Evolutionary conservation across 805 yeast species (phyloP).

Genomic region (Ogataea neopini): DNA sequence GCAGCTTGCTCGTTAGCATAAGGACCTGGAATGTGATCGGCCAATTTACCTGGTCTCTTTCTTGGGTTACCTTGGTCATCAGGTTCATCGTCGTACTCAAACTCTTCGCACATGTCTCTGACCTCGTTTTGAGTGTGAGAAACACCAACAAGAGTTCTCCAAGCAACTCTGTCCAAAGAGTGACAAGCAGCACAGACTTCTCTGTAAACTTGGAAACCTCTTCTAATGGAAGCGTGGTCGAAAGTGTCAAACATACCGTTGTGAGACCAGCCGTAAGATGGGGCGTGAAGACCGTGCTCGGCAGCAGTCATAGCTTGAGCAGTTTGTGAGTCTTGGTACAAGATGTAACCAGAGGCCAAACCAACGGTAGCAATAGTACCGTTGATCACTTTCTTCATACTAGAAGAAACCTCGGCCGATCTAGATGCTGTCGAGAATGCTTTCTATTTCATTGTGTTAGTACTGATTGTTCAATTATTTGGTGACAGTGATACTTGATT

Average conservation of each 20-base stretch:
- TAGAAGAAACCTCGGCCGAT: conserved; percentile 34
- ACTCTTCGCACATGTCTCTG: conserved; percentile 91
- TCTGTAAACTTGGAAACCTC: conserved; percentile 98
- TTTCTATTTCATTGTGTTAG: conserved; percentile 27
- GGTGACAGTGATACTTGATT: conserved; percentile 20
- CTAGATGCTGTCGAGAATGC: conserved; percentile 36
- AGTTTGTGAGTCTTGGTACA: conserved; percentile 80
- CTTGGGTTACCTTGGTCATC: conserved; percentile 96
- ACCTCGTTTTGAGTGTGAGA: conserved; percentile 90
- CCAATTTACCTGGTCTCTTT: conserved; percentile 97
- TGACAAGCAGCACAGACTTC: conserved; percentile 99
- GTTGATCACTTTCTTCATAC: conserved; percentile 51
- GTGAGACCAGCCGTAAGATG: conserved; percentile 91
- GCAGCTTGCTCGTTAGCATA: conserved; percentile 99
- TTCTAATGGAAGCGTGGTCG: conserved; percentile 94
- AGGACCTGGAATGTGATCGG: conserved; percentile 93
- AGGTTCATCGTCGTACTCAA: conserved; percentile 96
- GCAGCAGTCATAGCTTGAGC: conserved; percentile 98
- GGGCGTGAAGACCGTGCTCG: conserved; percentile 98
- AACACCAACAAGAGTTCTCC: conserved; percentile 98
- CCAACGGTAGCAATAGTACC: conserved; percentile 76
- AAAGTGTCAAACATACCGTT: conserved; percentile 87
- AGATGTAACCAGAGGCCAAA: conserved; percentile 74
- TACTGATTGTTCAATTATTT: no score
- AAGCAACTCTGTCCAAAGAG: conserved; percentile 93